A percentile compares a stretch with the other conserved stretches of the same genome.
Conservation (phyloP, 2,329 filamentous ascomycete species). For the Colletotrichum lentis region DNA sequence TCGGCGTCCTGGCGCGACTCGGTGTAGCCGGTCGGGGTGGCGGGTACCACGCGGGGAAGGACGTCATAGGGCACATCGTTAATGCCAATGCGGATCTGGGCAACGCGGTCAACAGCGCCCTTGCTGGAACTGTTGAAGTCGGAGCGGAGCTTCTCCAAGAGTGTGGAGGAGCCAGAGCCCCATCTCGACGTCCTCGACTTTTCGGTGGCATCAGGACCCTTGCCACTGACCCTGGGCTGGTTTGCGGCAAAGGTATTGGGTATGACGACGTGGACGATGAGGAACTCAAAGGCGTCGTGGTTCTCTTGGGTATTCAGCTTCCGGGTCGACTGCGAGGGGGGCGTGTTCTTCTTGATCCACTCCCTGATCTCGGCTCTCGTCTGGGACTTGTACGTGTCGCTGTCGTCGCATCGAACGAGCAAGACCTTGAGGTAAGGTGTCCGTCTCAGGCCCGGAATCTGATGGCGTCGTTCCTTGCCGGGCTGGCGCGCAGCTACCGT, state of each 20-base stretch:
- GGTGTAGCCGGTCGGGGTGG: conserved; percentile 68
- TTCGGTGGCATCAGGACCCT: conserved; percentile 67
- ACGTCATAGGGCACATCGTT: conserved; percentile 73
- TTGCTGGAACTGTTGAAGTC: conserved; percentile 89
- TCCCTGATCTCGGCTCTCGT: conserved; percentile 83
- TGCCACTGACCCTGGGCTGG: conserved; percentile 72
- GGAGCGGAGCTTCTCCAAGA: conserved; percentile 86
- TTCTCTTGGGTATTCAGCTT: conserved; percentile 78
- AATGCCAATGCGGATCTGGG: conserved; percentile 82
- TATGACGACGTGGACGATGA: conserved; percentile 90
- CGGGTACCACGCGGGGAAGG: conserved; percentile 68
- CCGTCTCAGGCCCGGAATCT: conserved; percentile 90
- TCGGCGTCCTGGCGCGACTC: conserved; percentile 82
- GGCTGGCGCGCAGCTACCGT: conserved; percentile 40
- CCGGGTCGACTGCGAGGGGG: conserved; percentile 64
- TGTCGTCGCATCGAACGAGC: conserved; percentile 92
- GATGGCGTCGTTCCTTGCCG: conserved; percentile 76
- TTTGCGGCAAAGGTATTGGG: conserved; percentile 84
- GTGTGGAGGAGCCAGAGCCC: conserved; percentile 79
- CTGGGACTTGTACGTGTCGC: conserved; percentile 86
- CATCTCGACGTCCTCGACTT: conserved; percentile 75
- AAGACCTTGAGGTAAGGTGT: conserved; percentile 95
- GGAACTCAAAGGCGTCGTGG: conserved; percentile 95
- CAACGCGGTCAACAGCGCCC: conserved; percentile 76
- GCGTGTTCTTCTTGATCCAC: conserved; percentile 84